Conservation (phyloP, 2,329 filamentous ascomycete genomes). For the Ceratocystis variospora region DNA sequence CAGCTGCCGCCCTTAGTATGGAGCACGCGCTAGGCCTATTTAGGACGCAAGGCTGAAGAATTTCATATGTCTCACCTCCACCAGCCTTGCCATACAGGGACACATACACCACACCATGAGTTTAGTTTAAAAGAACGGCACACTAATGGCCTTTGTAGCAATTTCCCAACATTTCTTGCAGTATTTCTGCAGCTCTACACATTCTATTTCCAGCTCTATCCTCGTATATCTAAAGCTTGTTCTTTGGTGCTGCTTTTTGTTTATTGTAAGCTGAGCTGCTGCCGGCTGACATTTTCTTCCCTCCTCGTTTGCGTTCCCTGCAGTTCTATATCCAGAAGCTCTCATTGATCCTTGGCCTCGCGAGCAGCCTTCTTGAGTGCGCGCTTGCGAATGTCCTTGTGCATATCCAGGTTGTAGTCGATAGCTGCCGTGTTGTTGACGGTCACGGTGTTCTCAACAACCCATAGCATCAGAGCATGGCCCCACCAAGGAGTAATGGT, state of each 20-base stretch:
- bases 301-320: neutral
- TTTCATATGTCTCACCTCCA: neutral
- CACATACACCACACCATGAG: neutral
- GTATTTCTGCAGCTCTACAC: too few relatives aligned
- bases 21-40: constrained; percentile 26
- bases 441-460: constrained; percentile 47
- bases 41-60: constrained; percentile 26
- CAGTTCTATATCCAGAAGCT: neutral
- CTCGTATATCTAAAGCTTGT: neutral
- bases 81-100: too few relatives aligned
- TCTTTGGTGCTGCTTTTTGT: neutral
- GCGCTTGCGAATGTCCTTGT: constrained; percentile 66
- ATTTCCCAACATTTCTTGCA: too few relatives aligned
- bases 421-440: constrained; percentile 36
- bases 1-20: neutral
- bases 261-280: neutral
- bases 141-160: neutral
- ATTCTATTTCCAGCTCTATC: too few relatives aligned
- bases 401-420: constrained; percentile 50
- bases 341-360: constrained; percentile 52
- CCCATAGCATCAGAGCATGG: constrained; percentile 80
- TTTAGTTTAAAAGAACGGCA: neutral
- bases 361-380: constrained; percentile 74
- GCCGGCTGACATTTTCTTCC: neutral
- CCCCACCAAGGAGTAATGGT: constrained; percentile 90